Conservation (phyloP, 768 basidiomycete genomes). For the Leccinum incarnatum region DNA sequence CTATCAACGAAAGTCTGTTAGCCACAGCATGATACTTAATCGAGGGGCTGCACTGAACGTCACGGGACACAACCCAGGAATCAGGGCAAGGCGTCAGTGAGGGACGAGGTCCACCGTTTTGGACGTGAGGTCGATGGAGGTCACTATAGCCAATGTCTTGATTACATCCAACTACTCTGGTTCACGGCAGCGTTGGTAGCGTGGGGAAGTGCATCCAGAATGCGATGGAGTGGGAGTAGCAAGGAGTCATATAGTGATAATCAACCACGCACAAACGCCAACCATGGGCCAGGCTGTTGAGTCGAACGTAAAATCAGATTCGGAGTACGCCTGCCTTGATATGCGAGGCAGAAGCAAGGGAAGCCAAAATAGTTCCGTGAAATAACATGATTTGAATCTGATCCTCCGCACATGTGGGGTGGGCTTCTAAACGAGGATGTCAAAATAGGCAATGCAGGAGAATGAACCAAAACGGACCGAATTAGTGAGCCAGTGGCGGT, state of each 20-base stretch:
- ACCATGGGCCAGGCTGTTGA: conserved; percentile 5
- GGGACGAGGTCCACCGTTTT: neutral
- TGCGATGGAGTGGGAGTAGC: conserved; percentile 2
- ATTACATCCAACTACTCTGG: neutral
- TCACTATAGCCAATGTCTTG: neutral
- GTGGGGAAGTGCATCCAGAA: neutral
- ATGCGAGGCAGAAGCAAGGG: conserved; percentile 27
- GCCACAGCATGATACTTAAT: neutral
- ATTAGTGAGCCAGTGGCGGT: neutral
- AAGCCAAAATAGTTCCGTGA: conserved; percentile 12
- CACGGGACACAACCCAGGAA: conserved; percentile 13
- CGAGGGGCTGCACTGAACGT: conserved; percentile 12
- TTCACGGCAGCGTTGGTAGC: neutral
- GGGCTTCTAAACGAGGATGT: conserved; percentile 14
- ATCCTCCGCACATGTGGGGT: conserved; percentile 32
- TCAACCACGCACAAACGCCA: conserved; percentile 24
- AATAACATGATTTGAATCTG: conserved; percentile 19
- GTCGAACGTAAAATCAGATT: conserved; percentile 19
- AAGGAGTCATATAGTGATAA: conserved; percentile 11
- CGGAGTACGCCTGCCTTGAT: conserved; percentile 20
- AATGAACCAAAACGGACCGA: conserved; percentile 2
- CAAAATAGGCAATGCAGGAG: conserved; percentile 15
- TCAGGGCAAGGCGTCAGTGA: conserved; percentile 10
- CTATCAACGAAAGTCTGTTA: neutral
- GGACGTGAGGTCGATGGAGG: neutral